A percentile compares a stretch with the other conserved stretches of the same genome.
Conservation (phyloP, 805 yeast species). For the Brettanomyces anomalus region DNA sequence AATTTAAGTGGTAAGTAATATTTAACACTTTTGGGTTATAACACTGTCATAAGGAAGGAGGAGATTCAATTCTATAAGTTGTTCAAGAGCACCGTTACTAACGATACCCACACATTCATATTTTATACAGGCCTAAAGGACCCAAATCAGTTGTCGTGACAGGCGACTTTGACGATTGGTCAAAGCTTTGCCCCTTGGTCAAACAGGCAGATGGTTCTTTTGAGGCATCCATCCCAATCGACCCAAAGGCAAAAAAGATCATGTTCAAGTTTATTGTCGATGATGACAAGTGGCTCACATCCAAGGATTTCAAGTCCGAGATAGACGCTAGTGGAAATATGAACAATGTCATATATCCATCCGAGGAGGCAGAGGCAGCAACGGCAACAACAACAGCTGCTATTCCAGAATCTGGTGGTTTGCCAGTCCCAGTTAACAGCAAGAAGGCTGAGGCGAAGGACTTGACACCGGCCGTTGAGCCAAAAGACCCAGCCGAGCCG, state of each 20-base stretch:
- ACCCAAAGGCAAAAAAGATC: constrained; percentile 16
- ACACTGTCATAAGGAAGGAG: too few species aligned
- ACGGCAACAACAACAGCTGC: constrained; percentile 21
- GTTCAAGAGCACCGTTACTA: too few species aligned
- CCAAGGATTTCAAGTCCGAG: constrained; percentile 30
- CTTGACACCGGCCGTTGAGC: constrained; percentile 4
- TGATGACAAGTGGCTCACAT: constrained; percentile 42
- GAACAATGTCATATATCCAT: constrained; percentile 38
- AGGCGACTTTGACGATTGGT: constrained; percentile 54
- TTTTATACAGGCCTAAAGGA: constrained; percentile 24
- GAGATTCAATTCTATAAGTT: too few species aligned
- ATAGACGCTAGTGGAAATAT: constrained; percentile 41
- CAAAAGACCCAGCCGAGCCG: background rate
- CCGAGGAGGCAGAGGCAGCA: constrained; percentile 27
- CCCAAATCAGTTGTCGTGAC: constrained; percentile 42
- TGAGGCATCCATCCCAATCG: constrained; percentile 23
- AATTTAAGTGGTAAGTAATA: constrained; percentile 20
- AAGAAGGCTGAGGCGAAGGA: constrained; percentile 7
- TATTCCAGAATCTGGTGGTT: constrained; percentile 43
- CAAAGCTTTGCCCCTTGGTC: constrained; percentile 37
- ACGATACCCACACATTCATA: background rate
- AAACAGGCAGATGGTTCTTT: constrained; percentile 31
- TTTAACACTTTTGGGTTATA: too few species aligned
- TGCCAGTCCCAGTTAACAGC: constrained; percentile 19
- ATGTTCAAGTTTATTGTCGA: constrained; percentile 52